phyloP scores from a whole-genome alignment of 2,329 filamentous ascomycete genomes.

The Fusarium aywerte region DNA sequence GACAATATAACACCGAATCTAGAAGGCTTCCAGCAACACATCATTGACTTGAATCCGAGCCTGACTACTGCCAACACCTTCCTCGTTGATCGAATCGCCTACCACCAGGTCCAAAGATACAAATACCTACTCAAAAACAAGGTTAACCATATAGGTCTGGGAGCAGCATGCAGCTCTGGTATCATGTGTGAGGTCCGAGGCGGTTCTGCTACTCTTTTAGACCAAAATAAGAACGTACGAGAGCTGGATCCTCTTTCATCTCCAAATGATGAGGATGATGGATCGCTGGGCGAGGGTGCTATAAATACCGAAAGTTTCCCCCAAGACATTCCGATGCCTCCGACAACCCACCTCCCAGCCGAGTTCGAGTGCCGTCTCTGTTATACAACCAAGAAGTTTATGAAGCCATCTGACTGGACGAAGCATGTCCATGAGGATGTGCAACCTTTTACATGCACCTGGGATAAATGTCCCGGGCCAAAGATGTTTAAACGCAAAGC shows the following conservation, averaged over 20 bases:
- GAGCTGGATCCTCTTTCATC: slow-evolving; percentile 67
- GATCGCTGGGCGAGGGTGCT: slow-evolving; percentile 74
- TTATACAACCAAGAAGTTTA: slow-evolving; percentile 84
- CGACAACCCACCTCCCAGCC: slow-evolving; percentile 79
- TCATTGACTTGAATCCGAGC: slow-evolving; percentile 78
- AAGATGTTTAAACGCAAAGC: slow-evolving; percentile 96
- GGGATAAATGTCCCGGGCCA: slow-evolving; percentile 81
- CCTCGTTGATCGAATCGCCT: slow-evolving; percentile 82
- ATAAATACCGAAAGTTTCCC: slow-evolving; percentile 82
- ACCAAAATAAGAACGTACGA: slow-evolving; percentile 68
- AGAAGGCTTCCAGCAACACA: slow-evolving; percentile 80
- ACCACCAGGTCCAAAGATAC: slow-evolving; percentile 83
- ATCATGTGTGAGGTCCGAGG: slow-evolving; percentile 73
- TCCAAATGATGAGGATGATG: slow-evolving; percentile 68
- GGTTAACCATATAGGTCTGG: slow-evolving; percentile 74
- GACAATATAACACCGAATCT: slow-evolving; percentile 77
- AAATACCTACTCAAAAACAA: slow-evolving; percentile 78
- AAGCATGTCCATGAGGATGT: slow-evolving; percentile 96
- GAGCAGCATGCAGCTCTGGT: slow-evolving; percentile 70
- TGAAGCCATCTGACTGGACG: slow-evolving; percentile 95
- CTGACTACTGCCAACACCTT: slow-evolving; percentile 66
- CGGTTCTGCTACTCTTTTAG: slow-evolving; percentile 71
- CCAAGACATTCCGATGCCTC: slow-evolving; percentile 81
- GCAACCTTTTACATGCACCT: slow-evolving; percentile 93
- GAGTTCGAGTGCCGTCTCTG: slow-evolving; percentile 92